phyloP scores from a whole-genome alignment of 2,329 filamentous ascomycete genomes.

The Cordyceps militaris region DNA sequence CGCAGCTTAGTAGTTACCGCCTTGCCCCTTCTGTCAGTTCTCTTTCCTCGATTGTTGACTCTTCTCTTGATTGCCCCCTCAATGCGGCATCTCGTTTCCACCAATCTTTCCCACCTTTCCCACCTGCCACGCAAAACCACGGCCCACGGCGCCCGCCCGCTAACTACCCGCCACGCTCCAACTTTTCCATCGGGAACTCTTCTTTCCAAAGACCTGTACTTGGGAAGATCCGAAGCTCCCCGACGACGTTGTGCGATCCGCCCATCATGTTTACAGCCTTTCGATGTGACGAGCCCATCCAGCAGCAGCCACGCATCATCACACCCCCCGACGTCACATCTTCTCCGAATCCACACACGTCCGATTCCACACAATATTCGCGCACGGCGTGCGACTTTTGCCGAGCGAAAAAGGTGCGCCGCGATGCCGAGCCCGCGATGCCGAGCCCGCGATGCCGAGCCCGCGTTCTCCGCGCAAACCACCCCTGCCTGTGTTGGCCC shows the following conservation, averaged over 20 bases:
- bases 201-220: no score
- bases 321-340: background rate
- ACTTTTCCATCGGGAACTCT: no score
- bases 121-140: no score
- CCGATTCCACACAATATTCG: background rate
- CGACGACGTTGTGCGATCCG: no score
- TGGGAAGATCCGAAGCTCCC: no score
- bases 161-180: no score
- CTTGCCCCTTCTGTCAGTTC: no score
- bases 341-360: background rate
- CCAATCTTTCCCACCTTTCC: background rate
- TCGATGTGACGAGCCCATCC: background rate
- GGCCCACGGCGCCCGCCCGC: no score
- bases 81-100: background rate
- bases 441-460: no score
- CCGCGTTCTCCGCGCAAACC: background rate
- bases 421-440: background rate
- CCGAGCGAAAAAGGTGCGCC: slow-evolving; percentile 1
- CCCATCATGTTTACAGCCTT: slow-evolving; percentile 5
- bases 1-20: no score
- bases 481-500: background rate
- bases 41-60: no score
- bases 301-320: background rate
- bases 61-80: background rate
- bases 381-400: slow-evolving; percentile 10